Evolutionary conservation across 2,329 filamentous ascomycete genomes (phyloP), one percentile per base, ranked within the genome.

Genomic region (Helicocarpus griseus): DNA sequence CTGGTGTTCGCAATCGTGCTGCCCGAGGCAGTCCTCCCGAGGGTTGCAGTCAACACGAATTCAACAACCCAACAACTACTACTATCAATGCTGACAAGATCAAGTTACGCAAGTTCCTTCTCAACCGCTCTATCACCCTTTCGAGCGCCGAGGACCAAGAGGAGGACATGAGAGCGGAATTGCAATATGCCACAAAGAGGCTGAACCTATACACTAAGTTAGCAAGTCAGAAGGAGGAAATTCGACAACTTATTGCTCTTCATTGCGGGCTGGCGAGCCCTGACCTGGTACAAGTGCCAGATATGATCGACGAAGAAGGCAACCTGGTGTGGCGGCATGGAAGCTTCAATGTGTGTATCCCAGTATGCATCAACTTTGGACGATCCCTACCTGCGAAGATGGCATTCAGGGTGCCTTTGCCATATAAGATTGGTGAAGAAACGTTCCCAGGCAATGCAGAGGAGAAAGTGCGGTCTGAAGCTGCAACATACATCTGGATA

Each of bases 381-480:
- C 3, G 17, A 6, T 43, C 29, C 1, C 44, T 47, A 4, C 48
- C 51, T 17, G 19, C 43, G 4, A 54, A 47, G 38, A 21, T 55
- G 44, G 41, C 36, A 21, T 52, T 56, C 22, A 40, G 41, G 19
- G 41, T 59, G 8, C 51, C 54, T 35, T 38, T 57, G 19, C 51
- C 49, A 2, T 53, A 59, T 50, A 53, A 52, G 33, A 29, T 58
- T 31, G 59, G 57, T 5, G 58, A 61, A 31, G 51, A 52, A 17
- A 17, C 26, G 11, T 56, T 50, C 45, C 53, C 57, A 14, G 58
- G 58, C 11, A 59, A 60, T 39, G 49, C 36, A n/a, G 59, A 59
- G 24, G 58, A 61, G 40, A 61, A 58, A 35, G 17, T 58, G 22
- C 57, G 55, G n/a, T 59, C 52, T 22, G 58, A 61, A 43, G 59